Evolutionary conservation across 2,329 filamentous ascomycete species (phyloP).

Genomic region (Cladosporium austrohemisphaericum): DNA sequence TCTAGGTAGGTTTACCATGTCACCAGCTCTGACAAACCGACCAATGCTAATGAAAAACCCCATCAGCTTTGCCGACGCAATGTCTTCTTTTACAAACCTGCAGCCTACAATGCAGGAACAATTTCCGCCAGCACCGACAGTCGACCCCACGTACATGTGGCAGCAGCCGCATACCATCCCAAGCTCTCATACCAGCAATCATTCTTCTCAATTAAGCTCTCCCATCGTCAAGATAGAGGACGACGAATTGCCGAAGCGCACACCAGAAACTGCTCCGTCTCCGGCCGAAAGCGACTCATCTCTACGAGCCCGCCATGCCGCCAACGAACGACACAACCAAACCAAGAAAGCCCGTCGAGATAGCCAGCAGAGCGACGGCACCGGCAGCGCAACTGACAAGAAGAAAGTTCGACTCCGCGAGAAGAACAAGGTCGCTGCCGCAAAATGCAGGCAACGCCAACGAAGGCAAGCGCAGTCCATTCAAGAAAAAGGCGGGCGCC

Average conservation of each 20-base stretch:
- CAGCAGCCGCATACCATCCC: neutral
- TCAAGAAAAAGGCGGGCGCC: neutral
- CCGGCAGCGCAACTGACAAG: neutral
- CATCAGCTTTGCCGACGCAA: too few species aligned
- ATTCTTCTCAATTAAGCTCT: neutral
- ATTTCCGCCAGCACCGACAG: too few species aligned
- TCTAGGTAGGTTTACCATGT: too few species aligned
- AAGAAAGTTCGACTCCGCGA: constrained; percentile 1
- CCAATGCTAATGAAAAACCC: too few species aligned
- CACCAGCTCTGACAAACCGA: too few species aligned
- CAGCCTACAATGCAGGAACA: too few species aligned
- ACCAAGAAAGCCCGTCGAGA: neutral
- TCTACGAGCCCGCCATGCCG: constrained; percentile 7
- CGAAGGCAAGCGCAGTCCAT: constrained; percentile 6
- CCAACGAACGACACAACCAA: constrained; percentile 6
- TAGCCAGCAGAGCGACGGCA: neutral
- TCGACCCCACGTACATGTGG: too few species aligned
- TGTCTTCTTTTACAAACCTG: too few species aligned
- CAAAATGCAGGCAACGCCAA: constrained; percentile 3
- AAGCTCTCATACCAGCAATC: neutral
- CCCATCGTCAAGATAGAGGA: neutral
- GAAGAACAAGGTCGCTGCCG: constrained; percentile 11
- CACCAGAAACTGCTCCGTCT: neutral
- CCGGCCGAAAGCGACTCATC: neutral
- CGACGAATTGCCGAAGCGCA: too few species aligned